These are phyloP conservation scores for Colletotrichum lentis DNA, from an alignment of 2,329 filamentous ascomycete genomes.

Conservation along the genomic window DNA sequence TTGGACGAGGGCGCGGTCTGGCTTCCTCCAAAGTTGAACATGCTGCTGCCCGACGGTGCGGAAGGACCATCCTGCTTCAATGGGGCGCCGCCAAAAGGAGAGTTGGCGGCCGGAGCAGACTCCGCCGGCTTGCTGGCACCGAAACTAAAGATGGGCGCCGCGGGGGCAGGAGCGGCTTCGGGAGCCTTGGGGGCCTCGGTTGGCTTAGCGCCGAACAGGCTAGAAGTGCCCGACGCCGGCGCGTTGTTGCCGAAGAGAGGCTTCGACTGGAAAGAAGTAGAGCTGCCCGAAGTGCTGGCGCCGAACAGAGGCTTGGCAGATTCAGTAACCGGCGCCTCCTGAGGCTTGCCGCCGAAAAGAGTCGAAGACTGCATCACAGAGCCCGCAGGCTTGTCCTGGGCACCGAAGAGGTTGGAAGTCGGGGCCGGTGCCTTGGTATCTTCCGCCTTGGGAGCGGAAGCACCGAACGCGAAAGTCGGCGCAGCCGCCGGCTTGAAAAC, in stretches of 20 bases:
- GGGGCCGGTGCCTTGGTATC: slow-evolving; percentile 39
- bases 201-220: slow-evolving; percentile 45
- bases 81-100: slow-evolving; percentile 53
- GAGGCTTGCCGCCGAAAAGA: slow-evolving; percentile 52
- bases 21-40: slow-evolving; percentile 52
- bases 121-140: slow-evolving; percentile 42
- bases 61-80: slow-evolving; percentile 51
- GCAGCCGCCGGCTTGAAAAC: slow-evolving; percentile 28
- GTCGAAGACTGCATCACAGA: slow-evolving; percentile 46
- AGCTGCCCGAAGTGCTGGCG: slow-evolving; percentile 29
- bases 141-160: slow-evolving; percentile 49
- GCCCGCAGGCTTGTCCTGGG: slow-evolving; percentile 29
- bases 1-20: slow-evolving; percentile 37
- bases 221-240: slow-evolving; percentile 40
- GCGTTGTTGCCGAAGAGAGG: slow-evolving; percentile 40
- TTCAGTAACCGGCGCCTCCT: slow-evolving; percentile 43
- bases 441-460: slow-evolving; percentile 32
- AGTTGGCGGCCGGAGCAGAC: slow-evolving; percentile 40
- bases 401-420: slow-evolving; percentile 41
- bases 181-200: slow-evolving; percentile 22
- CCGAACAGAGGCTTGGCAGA: slow-evolving; percentile 43
- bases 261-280: slow-evolving; percentile 35
- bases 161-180: slow-evolving; percentile 13
- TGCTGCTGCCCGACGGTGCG: slow-evolving; percentile 43
- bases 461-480: slow-evolving; percentile 36